Conservation (phyloP, 2,329 filamentous ascomycete genomes). For the Trichoderma lentiforme region DNA sequence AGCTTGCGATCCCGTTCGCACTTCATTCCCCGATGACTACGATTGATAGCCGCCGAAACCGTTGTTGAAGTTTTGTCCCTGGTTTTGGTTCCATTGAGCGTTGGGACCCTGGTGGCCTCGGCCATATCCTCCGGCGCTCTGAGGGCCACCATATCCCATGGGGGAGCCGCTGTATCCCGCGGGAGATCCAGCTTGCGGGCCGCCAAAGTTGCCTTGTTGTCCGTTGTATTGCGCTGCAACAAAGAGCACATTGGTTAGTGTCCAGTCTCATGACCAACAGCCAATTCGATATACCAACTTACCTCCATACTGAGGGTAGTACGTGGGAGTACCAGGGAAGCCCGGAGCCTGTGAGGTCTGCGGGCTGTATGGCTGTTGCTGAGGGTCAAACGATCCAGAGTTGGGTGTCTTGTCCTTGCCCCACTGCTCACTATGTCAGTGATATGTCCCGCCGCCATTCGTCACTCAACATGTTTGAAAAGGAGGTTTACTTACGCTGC, state of each 20-base stretch:
- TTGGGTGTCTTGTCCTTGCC: conserved; percentile 96
- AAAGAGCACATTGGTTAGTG: conserved; percentile 22
- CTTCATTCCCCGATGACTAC: conserved; percentile 30
- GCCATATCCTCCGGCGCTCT: conserved; percentile 80
- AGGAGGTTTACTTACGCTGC: conserved; percentile 73
- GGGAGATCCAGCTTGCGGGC: conserved; percentile 59
- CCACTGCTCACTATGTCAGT: conserved; percentile 62
- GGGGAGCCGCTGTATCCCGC: conserved; percentile 63
- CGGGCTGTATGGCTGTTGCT: conserved; percentile 64
- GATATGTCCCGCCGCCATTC: not conserved
- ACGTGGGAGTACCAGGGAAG: conserved; percentile 77
- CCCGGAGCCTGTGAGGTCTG: conserved; percentile 70
- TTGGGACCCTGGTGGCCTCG: conserved; percentile 65
- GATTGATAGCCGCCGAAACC: conserved; percentile 64
- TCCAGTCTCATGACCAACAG: not conserved
- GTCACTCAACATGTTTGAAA: not conserved
- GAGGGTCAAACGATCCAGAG: conserved; percentile 69
- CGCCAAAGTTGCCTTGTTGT: conserved; percentile 66
- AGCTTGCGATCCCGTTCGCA: conserved; percentile 22
- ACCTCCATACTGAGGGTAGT: conserved; percentile 93
- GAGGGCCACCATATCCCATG: conserved; percentile 67
- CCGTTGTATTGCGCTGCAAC: conserved; percentile 53
- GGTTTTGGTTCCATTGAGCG: conserved; percentile 52
- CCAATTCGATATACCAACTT: conserved; percentile 34
- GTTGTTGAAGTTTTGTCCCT: conserved; percentile 56